Conservation (phyloP, 1,139 yeast genomes). For the Pichiaceae sp. region DNA sequence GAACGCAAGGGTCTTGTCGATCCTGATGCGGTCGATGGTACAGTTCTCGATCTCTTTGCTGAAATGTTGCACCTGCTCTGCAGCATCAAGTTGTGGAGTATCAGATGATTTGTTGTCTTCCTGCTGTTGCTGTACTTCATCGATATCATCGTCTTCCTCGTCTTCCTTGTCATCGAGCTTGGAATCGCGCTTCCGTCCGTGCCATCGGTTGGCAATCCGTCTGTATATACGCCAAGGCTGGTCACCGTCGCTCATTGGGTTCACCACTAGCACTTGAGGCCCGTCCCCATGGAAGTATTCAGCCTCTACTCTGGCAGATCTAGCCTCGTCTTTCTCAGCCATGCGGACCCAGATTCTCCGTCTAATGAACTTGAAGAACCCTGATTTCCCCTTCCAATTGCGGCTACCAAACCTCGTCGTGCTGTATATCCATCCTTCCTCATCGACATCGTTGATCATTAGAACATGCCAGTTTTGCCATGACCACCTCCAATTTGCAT, state of each 20-base stretch:
- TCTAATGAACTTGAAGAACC: constrained; percentile 48
- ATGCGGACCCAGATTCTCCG: constrained; percentile 53
- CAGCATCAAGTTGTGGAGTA: not conserved
- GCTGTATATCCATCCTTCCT: constrained; percentile 71
- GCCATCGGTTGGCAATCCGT: not conserved
- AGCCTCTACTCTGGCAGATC: not conserved
- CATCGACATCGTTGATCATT: constrained; percentile 67
- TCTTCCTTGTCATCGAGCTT: not conserved
- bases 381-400: constrained; percentile 54
- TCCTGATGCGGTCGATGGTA: constrained; percentile 14
- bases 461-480: constrained; percentile 70
- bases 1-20: constrained; percentile 10
- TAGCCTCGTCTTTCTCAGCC: constrained; percentile 6
- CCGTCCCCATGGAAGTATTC: not conserved
- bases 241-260: not conserved
- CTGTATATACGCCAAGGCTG: not conserved
- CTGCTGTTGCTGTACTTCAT: not conserved
- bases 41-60: not conserved
- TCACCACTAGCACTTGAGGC: not conserved
- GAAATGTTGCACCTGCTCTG: not conserved
- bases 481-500: constrained; percentile 59
- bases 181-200: not conserved
- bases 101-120: not conserved
- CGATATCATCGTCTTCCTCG: not conserved
- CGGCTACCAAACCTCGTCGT: constrained; percentile 35